A percentile compares a stretch with the other conserved stretches of the same genome.
Conservation (phyloP, 768 basidiomycete genomes). For the Termitomyces sp. region DNA sequence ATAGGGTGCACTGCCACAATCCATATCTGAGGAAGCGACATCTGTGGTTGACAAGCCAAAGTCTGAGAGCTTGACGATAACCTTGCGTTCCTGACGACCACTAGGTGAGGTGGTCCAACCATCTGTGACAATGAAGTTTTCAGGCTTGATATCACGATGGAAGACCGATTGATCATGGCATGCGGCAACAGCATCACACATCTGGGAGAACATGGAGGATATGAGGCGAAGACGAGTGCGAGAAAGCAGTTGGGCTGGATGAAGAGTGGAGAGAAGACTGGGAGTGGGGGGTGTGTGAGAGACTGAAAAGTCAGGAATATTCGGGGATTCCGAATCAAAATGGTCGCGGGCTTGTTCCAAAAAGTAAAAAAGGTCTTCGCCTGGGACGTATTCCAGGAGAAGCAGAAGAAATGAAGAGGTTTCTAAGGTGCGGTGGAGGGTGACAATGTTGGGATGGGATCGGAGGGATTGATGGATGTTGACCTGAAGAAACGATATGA, state of each 20-base stretch:
- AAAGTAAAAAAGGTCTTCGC: conserved; percentile 97
- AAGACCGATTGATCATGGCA: conserved; percentile 90
- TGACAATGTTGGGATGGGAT: conserved; percentile 90
- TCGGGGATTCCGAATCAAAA: conserved; percentile 47
- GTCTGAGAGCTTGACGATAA: conserved; percentile 94
- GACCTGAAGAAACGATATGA: conserved; percentile 43
- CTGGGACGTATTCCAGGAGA: conserved; percentile 92
- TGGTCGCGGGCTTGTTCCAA: conserved; percentile 93
- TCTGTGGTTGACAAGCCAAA: conserved; percentile 95
- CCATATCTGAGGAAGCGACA: conserved; percentile 87
- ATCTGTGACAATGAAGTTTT: conserved; percentile 96
- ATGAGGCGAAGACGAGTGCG: conserved; percentile 87
- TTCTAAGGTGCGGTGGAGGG: conserved; percentile 89
- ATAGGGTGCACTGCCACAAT: conserved; percentile 97
- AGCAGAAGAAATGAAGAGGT: conserved; percentile 89
- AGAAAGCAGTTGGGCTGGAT: conserved; percentile 77
- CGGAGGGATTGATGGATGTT: conserved; percentile 92
- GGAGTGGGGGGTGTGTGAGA: conserved; percentile 89
- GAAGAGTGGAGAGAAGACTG: conserved; percentile 79
- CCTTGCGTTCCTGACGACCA: conserved; percentile 70
- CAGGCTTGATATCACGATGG: conserved; percentile 98
- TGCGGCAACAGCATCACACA: conserved; percentile 95
- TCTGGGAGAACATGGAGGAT: conserved; percentile 96
- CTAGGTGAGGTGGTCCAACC: conserved; percentile 52
- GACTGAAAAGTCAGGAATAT: conserved; percentile 32